Percentiles rank a stretch among this genome's conserved stretches.
Evolutionary conservation across 1,139 yeast genomes (phyloP).

Genomic region (Suhomyces anneliseae): DNA sequence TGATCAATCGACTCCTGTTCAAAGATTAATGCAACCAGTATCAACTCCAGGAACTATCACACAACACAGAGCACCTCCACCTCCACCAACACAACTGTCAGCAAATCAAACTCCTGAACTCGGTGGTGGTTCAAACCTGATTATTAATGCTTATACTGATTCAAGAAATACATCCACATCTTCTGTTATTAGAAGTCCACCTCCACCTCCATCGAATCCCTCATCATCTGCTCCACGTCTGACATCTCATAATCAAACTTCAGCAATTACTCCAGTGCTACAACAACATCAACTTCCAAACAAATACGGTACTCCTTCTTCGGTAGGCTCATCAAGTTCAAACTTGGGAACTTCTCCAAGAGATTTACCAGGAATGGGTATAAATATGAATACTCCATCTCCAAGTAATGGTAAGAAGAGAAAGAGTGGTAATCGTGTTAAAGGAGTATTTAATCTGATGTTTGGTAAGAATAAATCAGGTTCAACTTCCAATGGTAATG

Average conservation of each 20-base stretch:
- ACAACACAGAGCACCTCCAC: slow-evolving; percentile 5
- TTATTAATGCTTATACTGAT: slow-evolving; percentile 1
- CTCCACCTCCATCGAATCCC: slow-evolving; percentile 3
- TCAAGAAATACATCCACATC: slow-evolving; percentile 21
- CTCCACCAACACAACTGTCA: slow-evolving; percentile 2
- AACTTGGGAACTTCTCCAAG: slow-evolving; percentile 20
- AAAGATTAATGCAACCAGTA: slow-evolving; percentile 1
- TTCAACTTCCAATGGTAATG: slow-evolving; percentile 1
- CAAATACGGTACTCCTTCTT: slow-evolving; percentile 14
- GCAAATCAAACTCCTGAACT: not conserved
- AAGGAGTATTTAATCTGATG: slow-evolving; percentile 45
- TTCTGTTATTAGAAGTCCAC: slow-evolving; percentile 25
- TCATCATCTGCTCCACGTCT: slow-evolving; percentile 3
- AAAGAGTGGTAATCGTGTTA: slow-evolving; percentile 38
- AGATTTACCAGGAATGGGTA: slow-evolving; percentile 30
- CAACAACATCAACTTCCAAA: slow-evolving; percentile 16
- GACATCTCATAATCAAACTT: slow-evolving; percentile 26
- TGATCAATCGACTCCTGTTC: slow-evolving; percentile 19
- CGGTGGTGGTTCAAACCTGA: not conserved
- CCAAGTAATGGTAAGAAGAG: slow-evolving; percentile 26
- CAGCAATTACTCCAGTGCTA: slow-evolving; percentile 37
- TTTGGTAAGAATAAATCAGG: slow-evolving; percentile 32
- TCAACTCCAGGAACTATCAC: slow-evolving; percentile 1
- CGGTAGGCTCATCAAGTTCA: slow-evolving; percentile 15
- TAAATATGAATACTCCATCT: slow-evolving; percentile 10